phyloP scores from a whole-genome alignment of 345 rosid species.

The Pistacia integerrima region DNA sequence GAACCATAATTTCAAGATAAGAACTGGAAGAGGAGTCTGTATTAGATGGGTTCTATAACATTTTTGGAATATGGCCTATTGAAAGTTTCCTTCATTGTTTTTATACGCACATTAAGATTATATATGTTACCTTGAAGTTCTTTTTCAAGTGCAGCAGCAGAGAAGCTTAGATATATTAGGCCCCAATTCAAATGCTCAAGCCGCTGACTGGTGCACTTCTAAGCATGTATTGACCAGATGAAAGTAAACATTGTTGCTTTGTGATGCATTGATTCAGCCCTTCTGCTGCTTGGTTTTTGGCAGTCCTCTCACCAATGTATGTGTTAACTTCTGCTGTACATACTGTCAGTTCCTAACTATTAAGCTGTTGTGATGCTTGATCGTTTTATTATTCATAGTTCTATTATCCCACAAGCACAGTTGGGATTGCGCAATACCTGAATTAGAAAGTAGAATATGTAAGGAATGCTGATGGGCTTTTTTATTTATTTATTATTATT shows the following conservation, averaged over 20 bases:
- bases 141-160: slow-evolving; percentile 1
- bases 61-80: background rate
- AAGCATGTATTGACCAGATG: background rate
- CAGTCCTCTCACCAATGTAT: background rate
- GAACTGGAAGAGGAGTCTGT: background rate
- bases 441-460: slow-evolving; percentile 6
- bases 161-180: background rate
- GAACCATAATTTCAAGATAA: background rate
- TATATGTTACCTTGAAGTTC: background rate
- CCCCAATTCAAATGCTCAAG: background rate
- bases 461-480: background rate
- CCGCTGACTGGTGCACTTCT: background rate
- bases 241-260: slow-evolving; percentile 4
- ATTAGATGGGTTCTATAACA: too few relatives aligned
- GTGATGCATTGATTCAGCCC: background rate
- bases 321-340: slow-evolving; percentile 1
- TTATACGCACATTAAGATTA: slow-evolving; percentile 6
- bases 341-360: slow-evolving; percentile 5
- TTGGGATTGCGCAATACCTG: background rate
- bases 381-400: background rate
- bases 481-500: background rate
- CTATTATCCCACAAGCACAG: background rate
- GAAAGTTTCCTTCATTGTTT: background rate
- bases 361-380: background rate
- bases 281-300: slow-evolving; percentile 6